Percentiles rank a stretch among this genome's conserved stretches.
Conservation (phyloP, 2,329 filamentous ascomycete species). For the Aspergillus sp. region DNA sequence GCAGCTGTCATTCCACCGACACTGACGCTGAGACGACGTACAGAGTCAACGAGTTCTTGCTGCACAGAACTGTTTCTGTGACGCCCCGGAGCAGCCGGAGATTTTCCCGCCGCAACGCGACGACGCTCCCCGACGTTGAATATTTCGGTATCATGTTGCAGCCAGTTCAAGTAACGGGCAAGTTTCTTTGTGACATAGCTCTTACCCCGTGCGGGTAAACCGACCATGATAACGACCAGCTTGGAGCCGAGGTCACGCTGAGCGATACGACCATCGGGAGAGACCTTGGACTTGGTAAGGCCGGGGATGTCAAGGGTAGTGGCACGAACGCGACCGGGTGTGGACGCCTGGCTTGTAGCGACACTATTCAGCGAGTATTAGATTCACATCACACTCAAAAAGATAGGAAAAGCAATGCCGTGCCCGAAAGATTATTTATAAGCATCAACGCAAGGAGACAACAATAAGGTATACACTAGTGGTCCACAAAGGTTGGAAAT, state of each 20-base stretch:
- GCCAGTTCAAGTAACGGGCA: slow-evolving; percentile 91
- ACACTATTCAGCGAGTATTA: slow-evolving; percentile 16
- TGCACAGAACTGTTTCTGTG: slow-evolving; percentile 34
- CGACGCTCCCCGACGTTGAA: slow-evolving; percentile 97
- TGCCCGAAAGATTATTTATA: background rate
- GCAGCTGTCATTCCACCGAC: slow-evolving; percentile 25
- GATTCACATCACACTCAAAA: background rate
- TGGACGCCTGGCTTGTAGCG: slow-evolving; percentile 45
- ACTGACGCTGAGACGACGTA: slow-evolving; percentile 44
- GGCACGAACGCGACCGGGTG: slow-evolving; percentile 77
- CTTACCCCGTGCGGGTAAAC: slow-evolving; percentile 90
- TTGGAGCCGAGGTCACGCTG: slow-evolving; percentile 94
- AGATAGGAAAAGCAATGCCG: background rate
- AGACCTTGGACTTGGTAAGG: slow-evolving; percentile 91
- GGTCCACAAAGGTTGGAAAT: slow-evolving; percentile 3
- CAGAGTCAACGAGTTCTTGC: slow-evolving; percentile 44
- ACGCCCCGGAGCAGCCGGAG: slow-evolving; percentile 29
- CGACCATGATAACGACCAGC: slow-evolving; percentile 97
- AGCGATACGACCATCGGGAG: slow-evolving; percentile 91
- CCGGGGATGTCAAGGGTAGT: slow-evolving; percentile 97
- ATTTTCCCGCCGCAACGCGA: slow-evolving; percentile 67
- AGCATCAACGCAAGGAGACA: background rate
- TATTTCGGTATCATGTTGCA: slow-evolving; percentile 91
- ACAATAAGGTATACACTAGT: background rate
- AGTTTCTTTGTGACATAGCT: slow-evolving; percentile 99